Percentiles rank a stretch among this genome's conserved stretches.
Evolutionary conservation across 208 protist genomes (phyloP).

Genomic region (Endotrypanum monterogeii): DNA sequence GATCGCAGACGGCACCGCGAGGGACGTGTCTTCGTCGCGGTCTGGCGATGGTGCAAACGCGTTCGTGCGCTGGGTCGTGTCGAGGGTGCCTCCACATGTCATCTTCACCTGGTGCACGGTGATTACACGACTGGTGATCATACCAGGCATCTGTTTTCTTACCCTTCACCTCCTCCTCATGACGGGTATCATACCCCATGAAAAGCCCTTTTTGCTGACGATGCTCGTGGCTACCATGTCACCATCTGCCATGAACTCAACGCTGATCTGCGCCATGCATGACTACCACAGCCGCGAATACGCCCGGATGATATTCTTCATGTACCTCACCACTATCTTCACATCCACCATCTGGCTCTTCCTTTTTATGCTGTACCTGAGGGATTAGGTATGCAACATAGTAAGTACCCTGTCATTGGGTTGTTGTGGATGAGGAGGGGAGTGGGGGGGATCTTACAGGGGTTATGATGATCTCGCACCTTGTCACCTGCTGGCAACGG

Average conservation of each 20-base stretch:
- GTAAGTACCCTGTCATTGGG: not conserved
- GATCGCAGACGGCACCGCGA: slow-evolving; percentile 5
- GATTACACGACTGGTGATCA: slow-evolving; percentile 53
- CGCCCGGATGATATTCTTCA: slow-evolving; percentile 63
- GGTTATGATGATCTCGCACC: too few relatives aligned
- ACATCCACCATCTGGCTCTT: slow-evolving; percentile 67
- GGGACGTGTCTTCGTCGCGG: slow-evolving; percentile 9
- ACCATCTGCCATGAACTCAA: slow-evolving; percentile 68
- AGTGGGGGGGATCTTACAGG: too few relatives aligned
- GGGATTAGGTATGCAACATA: not conserved
- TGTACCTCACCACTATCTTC: slow-evolving; percentile 57
- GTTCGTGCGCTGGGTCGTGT: slow-evolving; percentile 12
- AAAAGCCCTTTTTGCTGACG: slow-evolving; percentile 58
- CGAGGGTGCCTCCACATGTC: slow-evolving; percentile 19
- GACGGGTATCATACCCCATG: slow-evolving; percentile 40
- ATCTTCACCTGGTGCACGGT: slow-evolving; percentile 47
- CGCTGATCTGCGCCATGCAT: slow-evolving; percentile 66
- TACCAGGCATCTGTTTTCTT: slow-evolving; percentile 56
- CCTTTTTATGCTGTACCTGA: slow-evolving; percentile 34
- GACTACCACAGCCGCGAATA: slow-evolving; percentile 57
- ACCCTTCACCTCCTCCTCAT: slow-evolving; percentile 54
- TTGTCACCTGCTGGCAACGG: too few relatives aligned
- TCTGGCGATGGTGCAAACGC: slow-evolving; percentile 2
- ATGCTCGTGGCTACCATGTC: slow-evolving; percentile 66
- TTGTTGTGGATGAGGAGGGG: too few relatives aligned